Evolutionary conservation across 2,329 filamentous ascomycete genomes (phyloP).

Genomic region (Xylaria sp.): DNA sequence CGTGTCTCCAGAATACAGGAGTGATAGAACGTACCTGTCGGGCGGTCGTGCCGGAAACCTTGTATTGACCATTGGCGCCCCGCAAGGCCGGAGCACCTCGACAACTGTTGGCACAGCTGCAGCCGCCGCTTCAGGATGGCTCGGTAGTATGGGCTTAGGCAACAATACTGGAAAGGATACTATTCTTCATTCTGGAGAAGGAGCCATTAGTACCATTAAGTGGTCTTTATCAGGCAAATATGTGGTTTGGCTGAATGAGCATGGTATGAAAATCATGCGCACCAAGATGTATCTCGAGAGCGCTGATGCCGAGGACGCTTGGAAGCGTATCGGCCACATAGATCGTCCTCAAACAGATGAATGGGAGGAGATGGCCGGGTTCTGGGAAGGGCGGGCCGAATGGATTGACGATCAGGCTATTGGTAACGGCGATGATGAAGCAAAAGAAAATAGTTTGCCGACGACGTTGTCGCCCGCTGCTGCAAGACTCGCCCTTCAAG

Average conservation of each 20-base stretch:
- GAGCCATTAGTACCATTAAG: slow-evolving; percentile 88
- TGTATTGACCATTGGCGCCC: slow-evolving; percentile 85
- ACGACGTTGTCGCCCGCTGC: slow-evolving; percentile 56
- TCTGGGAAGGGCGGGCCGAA: slow-evolving; percentile 91
- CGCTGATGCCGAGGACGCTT: slow-evolving; percentile 81
- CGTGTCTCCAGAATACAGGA: slow-evolving; percentile 94
- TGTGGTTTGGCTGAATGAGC: slow-evolving; percentile 94
- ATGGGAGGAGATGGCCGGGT: slow-evolving; percentile 96
- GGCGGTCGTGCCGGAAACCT: slow-evolving; percentile 89
- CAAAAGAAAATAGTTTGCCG: slow-evolving; percentile 50
- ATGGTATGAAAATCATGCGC: slow-evolving; percentile 97
- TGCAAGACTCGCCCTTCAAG: slow-evolving; percentile 61
- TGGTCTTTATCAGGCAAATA: slow-evolving; percentile 95
- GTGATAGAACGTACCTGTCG: slow-evolving; percentile 87
- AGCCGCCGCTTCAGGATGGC: slow-evolving; percentile 87
- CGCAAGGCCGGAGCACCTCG: slow-evolving; percentile 82
- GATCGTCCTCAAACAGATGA: slow-evolving; percentile 85
- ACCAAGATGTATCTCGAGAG: slow-evolving; percentile 83
- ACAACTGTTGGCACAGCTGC: slow-evolving; percentile 86
- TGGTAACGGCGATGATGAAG: slow-evolving; percentile 75
- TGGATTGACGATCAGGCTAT: slow-evolving; percentile 90
- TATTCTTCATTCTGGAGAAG: slow-evolving; percentile 90
- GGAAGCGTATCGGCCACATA: slow-evolving; percentile 94
- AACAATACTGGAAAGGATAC: slow-evolving; percentile 83
- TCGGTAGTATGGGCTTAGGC: slow-evolving; percentile 86